Evolutionary conservation across 1,139 yeast genomes (phyloP).

Genomic region (Saccharomyces pastorianus): DNA sequence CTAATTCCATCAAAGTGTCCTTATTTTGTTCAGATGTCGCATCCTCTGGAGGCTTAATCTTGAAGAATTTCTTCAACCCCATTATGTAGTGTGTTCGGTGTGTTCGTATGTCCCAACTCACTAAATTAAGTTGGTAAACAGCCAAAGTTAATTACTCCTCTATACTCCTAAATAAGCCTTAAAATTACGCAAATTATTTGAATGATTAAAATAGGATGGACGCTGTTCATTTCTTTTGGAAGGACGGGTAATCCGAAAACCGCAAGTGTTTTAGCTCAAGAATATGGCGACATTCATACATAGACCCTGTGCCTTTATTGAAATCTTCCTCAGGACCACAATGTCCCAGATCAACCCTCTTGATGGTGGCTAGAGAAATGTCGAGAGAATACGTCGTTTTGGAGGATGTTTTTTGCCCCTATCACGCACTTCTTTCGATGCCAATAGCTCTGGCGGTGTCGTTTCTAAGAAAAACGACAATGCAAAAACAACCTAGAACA

Average conservation of each 20-base stretch:
- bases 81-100: conserved; percentile 6
- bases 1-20: conserved; percentile 44
- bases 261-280: neutral
- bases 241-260: neutral
- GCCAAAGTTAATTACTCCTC: neutral
- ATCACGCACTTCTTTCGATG: neutral
- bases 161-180: neutral
- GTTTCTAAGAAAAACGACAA: neutral
- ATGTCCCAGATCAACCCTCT: too few relatives aligned
- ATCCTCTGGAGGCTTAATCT: conserved; percentile 46
- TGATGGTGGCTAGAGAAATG: too few relatives aligned
- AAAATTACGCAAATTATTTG: neutral
- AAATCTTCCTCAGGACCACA: too few relatives aligned
- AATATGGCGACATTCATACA: neutral
- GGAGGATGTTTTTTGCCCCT: neutral
- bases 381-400: neutral
- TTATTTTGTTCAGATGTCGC: conserved; percentile 51
- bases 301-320: neutral
- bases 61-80: conserved; percentile 44
- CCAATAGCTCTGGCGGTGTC: neutral
- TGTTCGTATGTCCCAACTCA: neutral
- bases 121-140: neutral
- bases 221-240: neutral
- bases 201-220: neutral
- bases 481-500: neutral